phyloP scores from a whole-genome alignment of 2,329 filamentous ascomycete genomes.

The Chrysoporthe deuterocubensis region DNA sequence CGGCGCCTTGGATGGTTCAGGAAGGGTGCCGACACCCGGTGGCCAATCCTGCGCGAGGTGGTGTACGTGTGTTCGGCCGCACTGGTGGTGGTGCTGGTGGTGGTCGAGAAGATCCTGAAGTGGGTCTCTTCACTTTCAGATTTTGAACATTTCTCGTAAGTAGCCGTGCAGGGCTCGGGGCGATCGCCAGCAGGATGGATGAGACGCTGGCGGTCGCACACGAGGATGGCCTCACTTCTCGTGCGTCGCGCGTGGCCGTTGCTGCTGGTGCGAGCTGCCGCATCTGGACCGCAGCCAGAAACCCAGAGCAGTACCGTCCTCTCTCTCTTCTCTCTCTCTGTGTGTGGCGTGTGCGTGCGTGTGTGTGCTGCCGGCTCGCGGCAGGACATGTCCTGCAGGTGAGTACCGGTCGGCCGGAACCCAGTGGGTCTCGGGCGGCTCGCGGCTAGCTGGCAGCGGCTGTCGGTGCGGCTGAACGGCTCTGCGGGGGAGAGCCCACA shows the following conservation, averaged over 20 bases:
- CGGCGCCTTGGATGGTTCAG: neutral
- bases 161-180: too few species aligned
- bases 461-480: slow-evolving; percentile 6
- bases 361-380: neutral
- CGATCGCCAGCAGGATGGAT: too few species aligned
- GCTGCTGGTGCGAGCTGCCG: slow-evolving; percentile 5
- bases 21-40: slow-evolving; percentile 7
- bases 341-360: neutral
- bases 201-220: too few species aligned
- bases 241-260: too few species aligned
- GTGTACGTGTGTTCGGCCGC: neutral
- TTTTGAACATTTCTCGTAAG: neutral
- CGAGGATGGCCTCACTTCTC: too few species aligned
- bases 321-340: neutral
- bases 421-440: slow-evolving; percentile 16
- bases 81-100: too few species aligned
- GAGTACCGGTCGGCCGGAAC: slow-evolving; percentile 12
- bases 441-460: slow-evolving; percentile 9
- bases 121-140: neutral
- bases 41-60: neutral
- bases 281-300: neutral
- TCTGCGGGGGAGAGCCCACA: slow-evolving; percentile 1
- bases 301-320: neutral
- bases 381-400: neutral
- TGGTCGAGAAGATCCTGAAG: neutral